phyloP scores from a whole-genome alignment of 2,329 filamentous ascomycete genomes.

The Talaromyces sp. region DNA sequence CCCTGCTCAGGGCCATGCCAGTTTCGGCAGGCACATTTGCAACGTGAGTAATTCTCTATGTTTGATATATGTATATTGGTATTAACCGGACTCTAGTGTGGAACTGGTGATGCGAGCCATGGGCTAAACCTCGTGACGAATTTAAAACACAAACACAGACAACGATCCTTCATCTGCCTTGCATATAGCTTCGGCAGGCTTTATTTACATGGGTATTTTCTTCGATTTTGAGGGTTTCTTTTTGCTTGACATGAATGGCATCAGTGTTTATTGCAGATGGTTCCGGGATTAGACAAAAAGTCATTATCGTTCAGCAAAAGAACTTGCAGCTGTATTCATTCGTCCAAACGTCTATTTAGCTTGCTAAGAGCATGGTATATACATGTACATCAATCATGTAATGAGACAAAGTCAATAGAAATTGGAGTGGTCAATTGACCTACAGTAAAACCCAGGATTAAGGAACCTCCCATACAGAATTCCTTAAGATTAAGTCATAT shows the following conservation, averaged over 20 bases:
- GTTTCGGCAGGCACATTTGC: constrained; percentile 97
- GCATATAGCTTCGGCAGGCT: background rate
- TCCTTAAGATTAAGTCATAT: no score
- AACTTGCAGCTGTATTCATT: background rate
- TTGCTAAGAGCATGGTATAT: background rate
- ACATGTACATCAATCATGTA: no score
- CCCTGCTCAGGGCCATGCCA: constrained; percentile 89
- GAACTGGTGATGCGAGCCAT: constrained; percentile 45
- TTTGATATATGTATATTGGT: constrained; percentile 2
- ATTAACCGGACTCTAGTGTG: constrained; percentile 29
- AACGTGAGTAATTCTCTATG: constrained; percentile 45
- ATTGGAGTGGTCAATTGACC: no score
- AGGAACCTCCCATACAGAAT: no score
- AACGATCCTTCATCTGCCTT: background rate
- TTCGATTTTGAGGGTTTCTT: background rate
- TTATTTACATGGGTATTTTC: background rate
- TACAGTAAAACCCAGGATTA: no score
- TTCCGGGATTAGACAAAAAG: background rate
- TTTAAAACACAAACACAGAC: background rate
- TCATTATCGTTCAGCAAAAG: background rate
- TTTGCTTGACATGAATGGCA: background rate
- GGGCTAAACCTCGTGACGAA: constrained; percentile 21
- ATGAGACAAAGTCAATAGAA: no score
- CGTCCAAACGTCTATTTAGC: background rate
- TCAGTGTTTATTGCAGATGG: background rate